Base-by-base conservation (phyloP, 2,329 filamentous ascomycete genomes). In the Chrysosporium keratinophilum region DNA sequence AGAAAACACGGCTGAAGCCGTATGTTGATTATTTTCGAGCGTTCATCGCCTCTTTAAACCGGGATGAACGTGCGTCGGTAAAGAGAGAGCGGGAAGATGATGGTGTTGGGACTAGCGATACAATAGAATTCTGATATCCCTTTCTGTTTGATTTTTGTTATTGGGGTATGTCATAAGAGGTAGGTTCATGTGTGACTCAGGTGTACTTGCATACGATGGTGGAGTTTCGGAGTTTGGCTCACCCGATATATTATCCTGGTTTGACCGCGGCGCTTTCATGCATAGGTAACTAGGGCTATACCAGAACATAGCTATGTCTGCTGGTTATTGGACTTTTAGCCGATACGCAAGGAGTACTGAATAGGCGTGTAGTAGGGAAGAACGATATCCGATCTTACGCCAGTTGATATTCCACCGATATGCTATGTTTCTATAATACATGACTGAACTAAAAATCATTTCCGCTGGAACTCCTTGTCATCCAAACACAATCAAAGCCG, bases 1-100 rank as follows among this genome's bases (percentile, higher is more conserved):
- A 98, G 72, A 98, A 97, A 80, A 98, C 93, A 20, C 88, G 88
- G 60, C 70, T 98, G 65, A 95, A 86, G 73, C 88, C 89, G 7
- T 97, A 95, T 67, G 82, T 97, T 35, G 90, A 97, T 55, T 84
- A 85, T 61, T 97, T 98, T 70, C 80, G 86, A 61, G 78, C 77
- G 0, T 95, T 96, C 70, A 88, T 97, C 6, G 78, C 81, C 9
- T 78, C 74, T 0, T 69, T 98, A 53, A 77, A 96, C 68, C 90
- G 84, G 68, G 91, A 95, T 56, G 83, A 87, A 62, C 67, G 72
- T 19, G 68, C 65, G 28, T 52, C 49, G n/a, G 69, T 71, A 7
- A 80, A 79, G 64, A 68, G 76, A 54, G 76, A 78, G 61, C 66
- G 72, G 39, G 72, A 74, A 17, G 74, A 81, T 28, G 76, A 77